Evolutionary conservation across 768 basidiomycete species (phyloP).

Genomic region (Amanita polypyramis): DNA sequence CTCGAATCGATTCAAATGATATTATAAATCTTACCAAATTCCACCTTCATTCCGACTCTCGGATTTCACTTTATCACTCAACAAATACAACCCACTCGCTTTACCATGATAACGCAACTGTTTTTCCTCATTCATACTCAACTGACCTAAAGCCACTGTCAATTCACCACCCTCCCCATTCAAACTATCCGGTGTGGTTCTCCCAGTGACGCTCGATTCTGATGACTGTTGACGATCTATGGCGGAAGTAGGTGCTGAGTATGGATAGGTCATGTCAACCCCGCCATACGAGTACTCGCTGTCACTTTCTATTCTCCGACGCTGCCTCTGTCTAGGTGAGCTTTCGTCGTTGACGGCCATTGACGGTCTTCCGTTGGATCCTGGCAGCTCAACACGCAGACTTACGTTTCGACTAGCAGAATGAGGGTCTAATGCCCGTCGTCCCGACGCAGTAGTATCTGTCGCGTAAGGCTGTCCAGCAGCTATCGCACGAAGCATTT

Average conservation of each 20-base stretch:
- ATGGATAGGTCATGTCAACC: constrained; percentile 12
- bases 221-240: not conserved
- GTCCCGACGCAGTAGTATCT: constrained; percentile 4
- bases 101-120: constrained; percentile 85
- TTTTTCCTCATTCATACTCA: constrained; percentile 80
- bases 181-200: constrained; percentile 8
- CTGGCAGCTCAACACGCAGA: constrained; percentile 13
- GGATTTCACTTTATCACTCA: constrained; percentile 47
- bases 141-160: constrained; percentile 70
- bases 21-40: constrained; percentile 43
- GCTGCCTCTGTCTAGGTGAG: constrained; percentile 33
- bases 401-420: not conserved
- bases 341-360: constrained; percentile 17
- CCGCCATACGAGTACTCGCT: constrained; percentile 16
- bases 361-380: constrained; percentile 2
- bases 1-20: constrained; percentile 3
- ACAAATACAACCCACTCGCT: constrained; percentile 68
- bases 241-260: not conserved
- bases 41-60: constrained; percentile 67
- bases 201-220: constrained; percentile 14
- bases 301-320: constrained; percentile 35
- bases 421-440: not conserved
- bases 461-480: constrained; percentile 4
- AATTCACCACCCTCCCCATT: constrained; percentile 33
- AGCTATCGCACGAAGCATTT: constrained; percentile 22